phyloP scores from a whole-genome alignment of 140 eudicot species.

The Cichorium intybus region DNA sequence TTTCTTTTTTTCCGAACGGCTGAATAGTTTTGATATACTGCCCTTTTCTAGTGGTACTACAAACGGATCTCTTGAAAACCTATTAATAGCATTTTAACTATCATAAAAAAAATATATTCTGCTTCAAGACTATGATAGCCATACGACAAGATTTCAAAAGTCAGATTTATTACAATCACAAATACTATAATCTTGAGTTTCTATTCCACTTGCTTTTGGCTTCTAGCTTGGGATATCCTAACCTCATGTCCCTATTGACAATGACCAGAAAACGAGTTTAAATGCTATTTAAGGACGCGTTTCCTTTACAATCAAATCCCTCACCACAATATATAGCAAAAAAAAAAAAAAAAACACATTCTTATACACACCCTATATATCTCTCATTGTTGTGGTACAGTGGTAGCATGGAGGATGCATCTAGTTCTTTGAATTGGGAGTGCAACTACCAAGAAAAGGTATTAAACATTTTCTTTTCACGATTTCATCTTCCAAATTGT shows the following conservation, averaged over 20 bases:
- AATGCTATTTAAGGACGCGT: slow-evolving; percentile 27
- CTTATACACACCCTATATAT: slow-evolving; percentile 11
- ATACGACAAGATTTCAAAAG: not conserved
- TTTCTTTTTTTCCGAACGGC: too few species aligned
- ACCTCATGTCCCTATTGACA: slow-evolving; percentile 27
- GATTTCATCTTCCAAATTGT: not conserved
- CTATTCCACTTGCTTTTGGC: slow-evolving; percentile 34
- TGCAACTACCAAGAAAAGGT: slow-evolving; percentile 78
- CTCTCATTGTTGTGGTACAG: slow-evolving; percentile 18
- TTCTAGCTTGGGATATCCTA: slow-evolving; percentile 27
- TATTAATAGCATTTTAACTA: too few species aligned
- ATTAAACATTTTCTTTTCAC: not conserved
- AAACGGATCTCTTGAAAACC: too few species aligned
- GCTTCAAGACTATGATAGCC: not conserved
- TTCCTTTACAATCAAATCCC: slow-evolving; percentile 30
- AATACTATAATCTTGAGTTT: not conserved
- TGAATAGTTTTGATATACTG: too few species aligned
- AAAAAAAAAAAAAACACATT: slow-evolving; percentile 16
- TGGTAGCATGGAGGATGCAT: slow-evolving; percentile 66
- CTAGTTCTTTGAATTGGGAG: slow-evolving; percentile 62
- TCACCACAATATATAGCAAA: slow-evolving; percentile 24
- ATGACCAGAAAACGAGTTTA: slow-evolving; percentile 30
- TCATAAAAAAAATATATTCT: not conserved
- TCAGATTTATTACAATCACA: not conserved
- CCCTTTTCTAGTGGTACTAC: too few species aligned